A percentile compares a stretch with the other conserved stretches of the same genome.
Conservation (phyloP, 176 grass and related monocot species). For the Puccinellia tenuiflora region DNA sequence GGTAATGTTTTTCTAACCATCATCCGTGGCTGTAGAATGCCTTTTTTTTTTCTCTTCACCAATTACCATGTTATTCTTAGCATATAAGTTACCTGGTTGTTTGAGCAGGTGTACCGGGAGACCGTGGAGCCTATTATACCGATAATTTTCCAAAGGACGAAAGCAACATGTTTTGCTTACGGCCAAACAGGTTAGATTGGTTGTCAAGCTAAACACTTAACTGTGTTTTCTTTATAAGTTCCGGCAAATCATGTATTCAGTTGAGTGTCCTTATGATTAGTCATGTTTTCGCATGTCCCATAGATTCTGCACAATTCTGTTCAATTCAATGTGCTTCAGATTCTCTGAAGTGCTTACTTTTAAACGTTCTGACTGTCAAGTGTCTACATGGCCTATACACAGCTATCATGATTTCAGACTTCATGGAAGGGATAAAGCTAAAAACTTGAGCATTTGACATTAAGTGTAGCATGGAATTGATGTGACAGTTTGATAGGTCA, state of each 20-base stretch:
- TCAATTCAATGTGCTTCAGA: background rate
- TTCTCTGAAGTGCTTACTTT: background rate
- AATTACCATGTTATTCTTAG: background rate
- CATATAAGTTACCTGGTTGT: conserved; percentile 10
- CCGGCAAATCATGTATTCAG: background rate
- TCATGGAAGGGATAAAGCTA: background rate
- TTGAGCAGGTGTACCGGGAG: conserved; percentile 73
- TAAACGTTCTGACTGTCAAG: background rate
- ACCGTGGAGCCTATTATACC: conserved; percentile 96
- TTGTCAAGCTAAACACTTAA: background rate
- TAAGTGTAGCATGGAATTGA: conserved; percentile 1
- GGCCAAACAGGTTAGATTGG: conserved; percentile 84
- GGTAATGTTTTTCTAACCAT: conserved; percentile 40
- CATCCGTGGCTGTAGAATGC: background rate
- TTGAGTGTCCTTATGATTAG: background rate
- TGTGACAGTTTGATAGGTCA: conserved; percentile 8
- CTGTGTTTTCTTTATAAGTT: background rate
- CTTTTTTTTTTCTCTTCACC: background rate
- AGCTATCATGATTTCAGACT: background rate
- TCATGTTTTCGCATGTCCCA: background rate
- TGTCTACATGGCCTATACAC: background rate
- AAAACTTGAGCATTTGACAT: conserved; percentile 10
- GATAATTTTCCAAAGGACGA: conserved; percentile 89
- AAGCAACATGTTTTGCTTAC: conserved; percentile 97
- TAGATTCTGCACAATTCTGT: background rate